These are phyloP conservation scores for Solanum sitiens DNA, from an alignment of 257 asterid genomes.

Conservation along the genomic window DNA sequence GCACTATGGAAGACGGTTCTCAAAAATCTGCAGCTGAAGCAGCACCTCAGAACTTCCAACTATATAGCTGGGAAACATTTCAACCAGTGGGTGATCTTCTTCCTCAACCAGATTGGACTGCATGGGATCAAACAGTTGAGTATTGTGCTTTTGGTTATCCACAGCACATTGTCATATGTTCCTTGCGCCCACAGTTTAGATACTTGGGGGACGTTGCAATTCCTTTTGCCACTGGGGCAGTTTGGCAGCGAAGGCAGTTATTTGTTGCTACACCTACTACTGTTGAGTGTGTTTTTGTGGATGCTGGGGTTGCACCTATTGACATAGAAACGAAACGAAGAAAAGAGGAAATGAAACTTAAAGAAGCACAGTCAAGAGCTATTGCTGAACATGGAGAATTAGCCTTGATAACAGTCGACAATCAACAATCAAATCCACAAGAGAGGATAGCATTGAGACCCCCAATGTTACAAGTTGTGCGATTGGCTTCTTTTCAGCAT, in stretches of 20 bases:
- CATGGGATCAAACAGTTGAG: conserved; percentile 99
- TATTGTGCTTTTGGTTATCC: conserved; percentile 96
- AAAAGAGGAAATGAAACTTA: conserved; percentile 70
- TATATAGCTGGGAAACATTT: conserved; percentile 97
- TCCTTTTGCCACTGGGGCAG: conserved; percentile 92
- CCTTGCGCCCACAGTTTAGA: conserved; percentile 95
- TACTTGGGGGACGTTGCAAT: conserved; percentile 97
- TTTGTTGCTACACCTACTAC: conserved; percentile 97
- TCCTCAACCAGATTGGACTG: conserved; percentile 99
- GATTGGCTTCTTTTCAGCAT: conserved; percentile 92
- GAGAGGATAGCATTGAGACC: conserved; percentile 81
- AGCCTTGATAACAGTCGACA: conserved; percentile 77
- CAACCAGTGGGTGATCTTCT: conserved; percentile 97
- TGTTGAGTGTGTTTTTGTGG: conserved; percentile 93
- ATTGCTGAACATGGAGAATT: conserved; percentile 86
- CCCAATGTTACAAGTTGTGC: conserved; percentile 92
- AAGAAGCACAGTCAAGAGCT: conserved; percentile 70
- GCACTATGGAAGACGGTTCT: conserved; percentile 67
- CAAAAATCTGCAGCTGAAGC: conserved; percentile 59
- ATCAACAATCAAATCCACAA: conserved; percentile 46
- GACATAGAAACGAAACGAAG: conserved; percentile 73
- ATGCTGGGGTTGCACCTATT: conserved; percentile 80
- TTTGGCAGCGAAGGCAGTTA: conserved; percentile 96
- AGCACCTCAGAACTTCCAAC: conserved; percentile 76
- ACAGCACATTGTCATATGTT: conserved; percentile 76